A percentile compares a stretch with the other conserved stretches of the same genome.
Conservation (phyloP, 139 green algal species). For the Chlorella sp. region DNA sequence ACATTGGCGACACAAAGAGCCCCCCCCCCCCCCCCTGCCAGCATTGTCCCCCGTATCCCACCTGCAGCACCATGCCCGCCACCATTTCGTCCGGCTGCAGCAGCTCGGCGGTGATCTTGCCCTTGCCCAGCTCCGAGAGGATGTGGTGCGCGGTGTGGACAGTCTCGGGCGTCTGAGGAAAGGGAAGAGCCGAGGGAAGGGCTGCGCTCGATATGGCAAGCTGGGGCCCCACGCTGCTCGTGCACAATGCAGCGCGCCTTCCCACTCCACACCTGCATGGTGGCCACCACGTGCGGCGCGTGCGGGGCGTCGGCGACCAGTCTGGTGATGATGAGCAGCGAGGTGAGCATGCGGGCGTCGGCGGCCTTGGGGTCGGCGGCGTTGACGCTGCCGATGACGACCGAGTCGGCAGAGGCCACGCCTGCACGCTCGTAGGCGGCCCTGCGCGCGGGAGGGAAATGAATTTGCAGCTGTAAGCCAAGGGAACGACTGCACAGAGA, state of each 20-base stretch:
- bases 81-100: conserved; percentile 52
- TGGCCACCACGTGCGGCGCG: conserved; percentile 31
- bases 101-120: conserved; percentile 39
- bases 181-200: too few species aligned
- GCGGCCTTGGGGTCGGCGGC: conserved; percentile 26
- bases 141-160: conserved; percentile 25
- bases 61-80: conserved; percentile 43
- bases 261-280: conserved; percentile 19
- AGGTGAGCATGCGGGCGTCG: conserved; percentile 38
- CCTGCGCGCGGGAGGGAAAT: too few species aligned
- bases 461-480: too few species aligned
- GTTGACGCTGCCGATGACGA: conserved; percentile 13
- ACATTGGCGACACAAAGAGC: background rate
- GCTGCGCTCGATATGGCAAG: too few species aligned
- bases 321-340: conserved; percentile 29
- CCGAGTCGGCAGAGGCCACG: conserved; percentile 3
- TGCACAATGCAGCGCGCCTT: too few species aligned
- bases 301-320: background rate
- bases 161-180: too few species aligned
- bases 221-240: too few species aligned
- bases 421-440: background rate
- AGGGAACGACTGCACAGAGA: too few species aligned
- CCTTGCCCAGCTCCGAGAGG: conserved; percentile 28
- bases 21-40: background rate
- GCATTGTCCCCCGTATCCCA: background rate